phyloP scores from a whole-genome alignment of 257 asterid species.

The Verbena officinalis region DNA sequence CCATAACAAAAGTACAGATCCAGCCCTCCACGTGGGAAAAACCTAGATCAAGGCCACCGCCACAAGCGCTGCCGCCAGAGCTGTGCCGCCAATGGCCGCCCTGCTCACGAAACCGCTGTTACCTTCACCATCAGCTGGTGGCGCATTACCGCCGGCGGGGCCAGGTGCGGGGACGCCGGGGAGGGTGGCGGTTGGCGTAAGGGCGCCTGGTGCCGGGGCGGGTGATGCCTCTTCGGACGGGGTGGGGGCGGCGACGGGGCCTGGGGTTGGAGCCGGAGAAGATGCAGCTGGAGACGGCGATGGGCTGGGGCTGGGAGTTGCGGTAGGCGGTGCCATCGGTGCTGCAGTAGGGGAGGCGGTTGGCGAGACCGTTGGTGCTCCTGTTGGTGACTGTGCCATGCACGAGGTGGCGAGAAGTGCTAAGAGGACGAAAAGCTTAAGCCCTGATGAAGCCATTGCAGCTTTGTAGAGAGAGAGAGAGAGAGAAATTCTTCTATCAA shows the following conservation, averaged over 20 bases:
- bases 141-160: constrained; percentile 38
- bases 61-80: constrained; percentile 51
- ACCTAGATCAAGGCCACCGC: constrained; percentile 63
- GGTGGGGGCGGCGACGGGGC: constrained; percentile 23
- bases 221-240: constrained; percentile 37
- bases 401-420: constrained; percentile 60
- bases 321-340: constrained; percentile 43
- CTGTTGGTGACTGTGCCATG: constrained; percentile 64
- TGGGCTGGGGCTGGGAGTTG: constrained; percentile 34
- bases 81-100: constrained; percentile 65
- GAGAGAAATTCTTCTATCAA: background rate
- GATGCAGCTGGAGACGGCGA: constrained; percentile 32
- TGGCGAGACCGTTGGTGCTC: constrained; percentile 62
- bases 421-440: constrained; percentile 49
- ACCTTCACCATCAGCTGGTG: constrained; percentile 49
- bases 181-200: constrained; percentile 21
- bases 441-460: constrained; percentile 42
- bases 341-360: constrained; percentile 49
- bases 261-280: constrained; percentile 42
- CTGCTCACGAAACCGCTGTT: constrained; percentile 47
- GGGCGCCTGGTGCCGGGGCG: constrained; percentile 39
- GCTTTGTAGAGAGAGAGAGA: constrained; percentile 3
- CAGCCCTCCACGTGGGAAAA: constrained; percentile 39
- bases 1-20: constrained; percentile 32
- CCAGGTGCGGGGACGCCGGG: constrained; percentile 35